These are phyloP conservation scores for Aspergillus carbonarius DNA, from an alignment of 2,329 filamentous ascomycete species.

Conservation along the genomic window DNA sequence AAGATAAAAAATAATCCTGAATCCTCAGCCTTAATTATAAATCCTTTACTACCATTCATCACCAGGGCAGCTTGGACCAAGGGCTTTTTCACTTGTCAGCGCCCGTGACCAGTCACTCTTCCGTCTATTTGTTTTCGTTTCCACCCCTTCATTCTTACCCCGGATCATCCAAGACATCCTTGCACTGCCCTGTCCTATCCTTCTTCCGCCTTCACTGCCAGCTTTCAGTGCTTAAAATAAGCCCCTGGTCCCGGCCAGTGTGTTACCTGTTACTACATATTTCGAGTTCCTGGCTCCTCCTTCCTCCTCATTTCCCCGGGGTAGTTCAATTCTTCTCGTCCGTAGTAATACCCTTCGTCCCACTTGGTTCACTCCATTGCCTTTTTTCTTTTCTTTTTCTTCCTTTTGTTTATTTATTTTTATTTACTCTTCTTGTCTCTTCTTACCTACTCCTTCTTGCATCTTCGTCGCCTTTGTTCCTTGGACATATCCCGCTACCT, in stretches of 20 bases:
- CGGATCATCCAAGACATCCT: constrained; percentile 6
- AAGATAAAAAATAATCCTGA: neutral
- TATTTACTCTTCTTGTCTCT: neutral
- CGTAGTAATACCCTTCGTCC: constrained; percentile 2
- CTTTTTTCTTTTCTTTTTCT: neutral
- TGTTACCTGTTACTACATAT: neutral
- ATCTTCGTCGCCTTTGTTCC: neutral
- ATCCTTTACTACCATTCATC: neutral
- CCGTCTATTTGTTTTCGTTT: neutral
- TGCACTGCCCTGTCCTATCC: neutral
- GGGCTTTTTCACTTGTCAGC: neutral
- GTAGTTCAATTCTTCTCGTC: neutral
- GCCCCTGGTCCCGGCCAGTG: neutral
- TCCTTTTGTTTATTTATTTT: neutral
- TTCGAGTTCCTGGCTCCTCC: neutral
- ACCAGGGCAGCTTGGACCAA: neutral
- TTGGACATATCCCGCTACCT: neutral
- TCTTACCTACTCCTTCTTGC: neutral
- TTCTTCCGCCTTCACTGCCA: neutral
- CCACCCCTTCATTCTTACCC: constrained; percentile 9
- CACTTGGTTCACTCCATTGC: neutral
- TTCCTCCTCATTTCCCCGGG: neutral
- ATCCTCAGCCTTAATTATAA: neutral
- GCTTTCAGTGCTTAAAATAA: neutral
- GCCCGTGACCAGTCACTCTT: neutral